Conservation (phyloP, 495 filamentous ascomycete genomes). For the Usnea hakonensis region DNA sequence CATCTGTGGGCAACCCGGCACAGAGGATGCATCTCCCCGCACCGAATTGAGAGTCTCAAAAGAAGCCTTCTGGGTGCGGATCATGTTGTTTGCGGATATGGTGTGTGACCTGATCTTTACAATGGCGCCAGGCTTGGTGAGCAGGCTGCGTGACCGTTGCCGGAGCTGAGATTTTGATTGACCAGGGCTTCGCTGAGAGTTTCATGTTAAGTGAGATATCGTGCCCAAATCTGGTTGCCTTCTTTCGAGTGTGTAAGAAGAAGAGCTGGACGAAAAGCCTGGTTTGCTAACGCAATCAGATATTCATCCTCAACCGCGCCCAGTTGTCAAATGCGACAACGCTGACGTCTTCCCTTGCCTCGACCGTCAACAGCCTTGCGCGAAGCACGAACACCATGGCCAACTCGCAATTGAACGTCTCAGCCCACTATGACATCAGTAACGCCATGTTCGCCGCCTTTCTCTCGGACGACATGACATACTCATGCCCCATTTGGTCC, state of each 20-base stretch:
- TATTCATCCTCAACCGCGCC: constrained; percentile 57
- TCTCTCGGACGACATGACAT: constrained; percentile 67
- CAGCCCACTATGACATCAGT: constrained; percentile 67
- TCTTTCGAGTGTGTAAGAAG: constrained; percentile 47
- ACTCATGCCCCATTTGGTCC: constrained; percentile 65
- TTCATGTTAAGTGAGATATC: constrained; percentile 64
- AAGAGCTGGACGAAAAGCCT: constrained; percentile 4
- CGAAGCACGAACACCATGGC: constrained; percentile 55
- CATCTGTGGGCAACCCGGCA: constrained; percentile 28
- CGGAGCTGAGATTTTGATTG: constrained; percentile 2
- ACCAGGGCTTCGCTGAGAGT: constrained; percentile 56
- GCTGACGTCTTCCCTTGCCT: constrained; percentile 48
- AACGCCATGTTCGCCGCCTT: constrained; percentile 69
- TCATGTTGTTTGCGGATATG: constrained; percentile 62
- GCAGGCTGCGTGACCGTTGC: neutral
- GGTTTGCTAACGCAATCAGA: constrained; percentile 29
- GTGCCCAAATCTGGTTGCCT: constrained; percentile 51
- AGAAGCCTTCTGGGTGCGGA: constrained; percentile 57
- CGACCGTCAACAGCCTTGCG: constrained; percentile 43
- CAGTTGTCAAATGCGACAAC: constrained; percentile 51
- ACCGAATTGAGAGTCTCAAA: constrained; percentile 47
- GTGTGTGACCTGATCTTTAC: constrained; percentile 14
- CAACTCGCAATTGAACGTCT: constrained; percentile 56
- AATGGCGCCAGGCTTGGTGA: neutral
- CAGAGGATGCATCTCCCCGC: constrained; percentile 22